Evolutionary conservation across 805 yeast species (phyloP).

Genomic region (Citeromyces matritensis): DNA sequence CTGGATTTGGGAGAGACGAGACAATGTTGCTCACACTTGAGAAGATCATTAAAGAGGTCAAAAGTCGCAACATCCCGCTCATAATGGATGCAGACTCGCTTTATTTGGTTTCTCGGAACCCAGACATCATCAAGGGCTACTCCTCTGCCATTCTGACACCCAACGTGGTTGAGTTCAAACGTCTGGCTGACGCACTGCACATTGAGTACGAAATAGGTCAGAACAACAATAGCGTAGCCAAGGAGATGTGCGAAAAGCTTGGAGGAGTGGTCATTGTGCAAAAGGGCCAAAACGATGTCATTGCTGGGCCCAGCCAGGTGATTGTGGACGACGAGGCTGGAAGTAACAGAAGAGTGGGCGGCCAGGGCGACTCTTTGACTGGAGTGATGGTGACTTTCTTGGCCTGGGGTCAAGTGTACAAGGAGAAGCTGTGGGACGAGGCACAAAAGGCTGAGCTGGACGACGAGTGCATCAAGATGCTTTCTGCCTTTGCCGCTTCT

Average conservation of each 20-base stretch:
- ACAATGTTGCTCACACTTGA: slow-evolving; percentile 47
- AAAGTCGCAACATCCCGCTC: slow-evolving; percentile 45
- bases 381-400: slow-evolving; percentile 76
- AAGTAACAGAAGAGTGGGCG: slow-evolving; percentile 75
- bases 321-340: slow-evolving; percentile 38
- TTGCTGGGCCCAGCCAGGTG: slow-evolving; percentile 31
- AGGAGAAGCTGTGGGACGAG: slow-evolving; percentile 39
- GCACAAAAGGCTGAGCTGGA: slow-evolving; percentile 14
- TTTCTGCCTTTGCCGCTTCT: slow-evolving; percentile 65
- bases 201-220: slow-evolving; percentile 8
- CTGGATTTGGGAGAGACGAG: slow-evolving; percentile 82
- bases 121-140: slow-evolving; percentile 38
- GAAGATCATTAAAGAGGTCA: slow-evolving; percentile 41
- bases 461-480: slow-evolving; percentile 16
- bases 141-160: slow-evolving; percentile 69
- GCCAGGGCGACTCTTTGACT: slow-evolving; percentile 89
- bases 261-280: slow-evolving; percentile 51
- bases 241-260: slow-evolving; percentile 28
- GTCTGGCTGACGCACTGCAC: slow-evolving; percentile 41
- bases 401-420: slow-evolving; percentile 64
- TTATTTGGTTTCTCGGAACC: slow-evolving; percentile 44
- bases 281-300: slow-evolving; percentile 58
- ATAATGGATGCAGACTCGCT: slow-evolving; percentile 88
- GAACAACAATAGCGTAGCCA: slow-evolving; percentile 14
- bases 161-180: slow-evolving; percentile 68